Evolutionary conservation across 2,329 filamentous ascomycete species (phyloP).

Genomic region (Botrytis galanthina): DNA sequence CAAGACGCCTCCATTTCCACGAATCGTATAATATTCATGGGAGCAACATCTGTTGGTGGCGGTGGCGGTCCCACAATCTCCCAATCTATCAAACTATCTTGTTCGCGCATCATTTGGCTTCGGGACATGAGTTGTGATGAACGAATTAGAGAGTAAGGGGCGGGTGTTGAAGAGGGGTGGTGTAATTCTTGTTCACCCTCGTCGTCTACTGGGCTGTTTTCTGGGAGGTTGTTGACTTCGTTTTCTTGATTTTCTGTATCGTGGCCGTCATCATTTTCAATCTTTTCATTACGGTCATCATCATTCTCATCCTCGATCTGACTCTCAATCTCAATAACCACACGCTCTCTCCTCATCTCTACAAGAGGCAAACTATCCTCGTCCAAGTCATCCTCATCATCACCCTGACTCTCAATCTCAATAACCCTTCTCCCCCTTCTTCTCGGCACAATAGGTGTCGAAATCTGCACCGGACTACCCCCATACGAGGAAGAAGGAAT

Average conservation of each 20-base stretch:
- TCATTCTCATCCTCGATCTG: background rate
- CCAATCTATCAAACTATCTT: constrained; percentile 17
- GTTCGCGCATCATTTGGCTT: constrained; percentile 16
- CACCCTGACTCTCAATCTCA: background rate
- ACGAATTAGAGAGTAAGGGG: constrained; percentile 3
- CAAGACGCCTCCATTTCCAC: too few relatives aligned
- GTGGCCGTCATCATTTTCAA: background rate
- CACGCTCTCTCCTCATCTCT: too few relatives aligned
- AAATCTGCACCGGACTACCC: background rate
- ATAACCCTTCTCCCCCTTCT: background rate
- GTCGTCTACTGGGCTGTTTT: background rate
- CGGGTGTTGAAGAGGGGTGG: background rate
- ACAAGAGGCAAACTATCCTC: background rate
- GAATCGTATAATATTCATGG: accelerated
- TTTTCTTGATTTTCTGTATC: background rate
- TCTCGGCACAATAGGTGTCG: background rate
- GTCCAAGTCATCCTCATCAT: background rate
- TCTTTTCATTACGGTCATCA: background rate
- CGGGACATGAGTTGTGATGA: constrained; percentile 13
- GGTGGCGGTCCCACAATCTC: constrained; percentile 12
- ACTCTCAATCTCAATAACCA: background rate
- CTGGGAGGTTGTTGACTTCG: background rate
- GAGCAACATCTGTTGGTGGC: background rate
- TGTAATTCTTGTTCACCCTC: background rate
- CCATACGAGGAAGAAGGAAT: constrained; percentile 20